Evolutionary conservation across 2,329 filamentous ascomycete species (phyloP), one percentile per base, ranked within the genome.

Genomic region (Pyricularia grisea): DNA sequence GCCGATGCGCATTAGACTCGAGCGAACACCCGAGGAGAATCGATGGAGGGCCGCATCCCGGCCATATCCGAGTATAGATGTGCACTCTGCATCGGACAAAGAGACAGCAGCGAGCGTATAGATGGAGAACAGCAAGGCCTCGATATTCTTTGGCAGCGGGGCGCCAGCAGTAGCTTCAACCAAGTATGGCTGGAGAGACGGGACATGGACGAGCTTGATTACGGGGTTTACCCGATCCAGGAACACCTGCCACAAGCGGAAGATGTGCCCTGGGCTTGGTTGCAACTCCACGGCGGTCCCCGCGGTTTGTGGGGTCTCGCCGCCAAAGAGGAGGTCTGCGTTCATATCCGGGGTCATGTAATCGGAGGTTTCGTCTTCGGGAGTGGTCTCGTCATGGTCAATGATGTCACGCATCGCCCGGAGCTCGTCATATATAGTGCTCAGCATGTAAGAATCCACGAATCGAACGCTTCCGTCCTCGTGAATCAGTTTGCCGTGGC

Each of bases 211-310:
- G 65, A 87, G 79, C 75, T 93, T 94, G 72, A 88, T 87, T 65
- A 93, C 76, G 0, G 91, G 91, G 73, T 94, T 91, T 69, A 94
- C 88, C 71, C 92, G 88, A 66, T 92, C 88, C 6, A 93, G 79
- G 72, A 90, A 93, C 10, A 87, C 81, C 75, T 93, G 89, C 92
- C 92, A 94, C 5, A 94, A 82, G 67, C 84, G 84, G 73, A 92
- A 88, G 30, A 91, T 85, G 42, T 92, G 87, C 14, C 87, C 83
- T 0, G 88, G 85, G 4, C 87, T 81, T 0, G 92, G 91, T 72
- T 90, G 88, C 75, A 91, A 78, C 17, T 84, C 81, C 68, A 84
- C 81, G 60, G 25, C 10, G 25, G 4, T 28, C 17, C 80, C 73
- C 64, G 77, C 74, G 6, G 77, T 75, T 50, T 79, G 67, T 1